A percentile compares a stretch with the other conserved stretches of the same genome.
These are phyloP conservation scores for Claviceps pazoutovae DNA, from an alignment of 2,329 filamentous ascomycete genomes.

Conservation along the genomic window DNA sequence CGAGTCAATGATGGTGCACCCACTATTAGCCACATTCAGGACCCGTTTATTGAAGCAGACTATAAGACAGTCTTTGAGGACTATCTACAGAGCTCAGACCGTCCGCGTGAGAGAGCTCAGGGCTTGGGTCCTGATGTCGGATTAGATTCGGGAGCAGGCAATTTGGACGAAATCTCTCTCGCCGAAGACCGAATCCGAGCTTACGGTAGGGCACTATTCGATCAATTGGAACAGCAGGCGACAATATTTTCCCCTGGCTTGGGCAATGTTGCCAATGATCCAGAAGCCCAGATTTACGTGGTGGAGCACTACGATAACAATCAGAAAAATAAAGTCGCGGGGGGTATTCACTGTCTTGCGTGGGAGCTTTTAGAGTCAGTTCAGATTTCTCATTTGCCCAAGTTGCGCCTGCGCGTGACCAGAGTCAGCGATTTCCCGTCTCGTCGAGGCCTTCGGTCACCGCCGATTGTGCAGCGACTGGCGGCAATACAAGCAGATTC, in stretches of 20 bases:
- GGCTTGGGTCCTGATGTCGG: constrained; percentile 6
- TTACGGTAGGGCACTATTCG: constrained; percentile 11
- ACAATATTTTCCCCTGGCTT: constrained; percentile 4
- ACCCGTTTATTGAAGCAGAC: constrained; percentile 13
- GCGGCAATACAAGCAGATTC: constrained; percentile 10
- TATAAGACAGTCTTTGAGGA: constrained; percentile 14
- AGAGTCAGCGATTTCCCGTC: constrained; percentile 13
- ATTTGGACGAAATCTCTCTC: constrained; percentile 5
- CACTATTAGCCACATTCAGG: constrained; percentile 8
- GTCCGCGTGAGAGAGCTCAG: constrained; percentile 10
- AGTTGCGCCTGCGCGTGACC: constrained; percentile 13
- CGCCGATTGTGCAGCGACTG: constrained; percentile 7
- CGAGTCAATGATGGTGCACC: constrained; percentile 9
- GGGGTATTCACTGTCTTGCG: constrained; percentile 15
- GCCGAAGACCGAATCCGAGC: constrained; percentile 11
- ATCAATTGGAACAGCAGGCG: constrained; percentile 9
- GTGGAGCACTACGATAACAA: constrained; percentile 12
- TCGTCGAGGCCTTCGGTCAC: constrained; percentile 1
- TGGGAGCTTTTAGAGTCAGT: constrained; percentile 16
- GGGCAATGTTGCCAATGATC: constrained; percentile 1
- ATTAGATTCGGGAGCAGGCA: not conserved
- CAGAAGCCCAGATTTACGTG: constrained; percentile 13
- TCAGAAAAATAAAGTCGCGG: not conserved
- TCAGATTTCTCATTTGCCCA: constrained; percentile 7
- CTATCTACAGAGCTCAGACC: constrained; percentile 14